Conservation (phyloP, 2,329 filamentous ascomycete genomes). For the Penicillium sp. region DNA sequence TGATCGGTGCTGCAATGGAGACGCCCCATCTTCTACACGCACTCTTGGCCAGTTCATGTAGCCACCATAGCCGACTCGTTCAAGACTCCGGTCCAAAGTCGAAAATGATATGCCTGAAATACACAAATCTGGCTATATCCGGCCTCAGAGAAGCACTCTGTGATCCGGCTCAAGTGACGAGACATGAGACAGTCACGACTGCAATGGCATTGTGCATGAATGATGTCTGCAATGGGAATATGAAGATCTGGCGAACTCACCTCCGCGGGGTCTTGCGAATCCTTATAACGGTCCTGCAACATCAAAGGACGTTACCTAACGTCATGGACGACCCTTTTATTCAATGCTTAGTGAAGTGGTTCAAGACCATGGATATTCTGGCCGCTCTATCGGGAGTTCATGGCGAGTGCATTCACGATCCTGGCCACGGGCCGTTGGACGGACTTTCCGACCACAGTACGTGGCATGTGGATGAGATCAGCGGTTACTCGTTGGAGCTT, state of each 20-base stretch:
- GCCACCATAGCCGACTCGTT: conserved; percentile 32
- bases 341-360: conserved; percentile 34
- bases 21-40: conserved; percentile 33
- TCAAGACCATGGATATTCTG: conserved; percentile 31
- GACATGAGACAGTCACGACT: conserved; percentile 29
- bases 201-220: conserved; percentile 37
- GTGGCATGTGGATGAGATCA: conserved; percentile 31
- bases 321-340: conserved; percentile 18
- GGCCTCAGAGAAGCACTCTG: conserved; percentile 24
- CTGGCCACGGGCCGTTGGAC: conserved; percentile 14
- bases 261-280: conserved; percentile 30
- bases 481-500: conserved; percentile 33
- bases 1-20: conserved; percentile 28
- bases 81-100: conserved; percentile 17
- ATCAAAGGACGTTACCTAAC: conserved; percentile 2
- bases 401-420: conserved; percentile 7
- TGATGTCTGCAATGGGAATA: conserved; percentile 38
- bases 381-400: conserved; percentile 28
- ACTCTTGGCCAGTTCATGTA: conserved; percentile 31
- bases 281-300: conserved; percentile 21
- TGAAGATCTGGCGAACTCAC: conserved; percentile 30
- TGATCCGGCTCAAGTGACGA: conserved; percentile 15
- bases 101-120: conserved; percentile 25
- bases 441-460: conserved; percentile 1
- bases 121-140: conserved; percentile 32